A percentile compares a stretch with the other conserved stretches of the same genome.
Conservation (phyloP, 495 filamentous ascomycete genomes). For the Neurospora sp. region DNA sequence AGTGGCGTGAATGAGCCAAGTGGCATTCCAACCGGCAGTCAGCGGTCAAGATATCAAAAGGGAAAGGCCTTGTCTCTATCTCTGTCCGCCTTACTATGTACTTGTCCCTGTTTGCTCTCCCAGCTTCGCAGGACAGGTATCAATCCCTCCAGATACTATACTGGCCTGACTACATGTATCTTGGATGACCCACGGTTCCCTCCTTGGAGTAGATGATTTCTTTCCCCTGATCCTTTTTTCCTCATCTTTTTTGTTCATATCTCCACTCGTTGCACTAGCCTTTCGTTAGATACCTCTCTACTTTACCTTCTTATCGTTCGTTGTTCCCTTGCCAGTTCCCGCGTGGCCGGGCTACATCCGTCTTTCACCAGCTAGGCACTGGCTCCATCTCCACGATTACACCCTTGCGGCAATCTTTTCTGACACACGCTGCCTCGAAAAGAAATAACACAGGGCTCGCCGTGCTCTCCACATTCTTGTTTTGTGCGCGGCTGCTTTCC, state of each 20-base stretch:
- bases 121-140: conserved; percentile 7
- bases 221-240: conserved; percentile 1
- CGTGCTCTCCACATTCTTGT: conserved; percentile 22
- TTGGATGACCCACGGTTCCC: background rate
- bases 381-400: conserved; percentile 11
- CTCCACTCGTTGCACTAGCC: conserved; percentile 9
- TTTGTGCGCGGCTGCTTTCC: conserved; percentile 24
- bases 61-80: background rate
- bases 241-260: background rate
- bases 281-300: conserved; percentile 5
- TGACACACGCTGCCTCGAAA: conserved; percentile 29
- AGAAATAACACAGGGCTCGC: conserved; percentile 25
- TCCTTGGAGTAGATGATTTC: background rate
- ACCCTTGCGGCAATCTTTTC: conserved; percentile 29
- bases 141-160: conserved; percentile 2
- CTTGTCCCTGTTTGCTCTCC: conserved; percentile 5
- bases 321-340: conserved; percentile 4
- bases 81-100: background rate
- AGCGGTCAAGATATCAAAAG: background rate
- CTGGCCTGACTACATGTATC: conserved; percentile 3
- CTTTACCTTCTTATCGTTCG: conserved; percentile 9
- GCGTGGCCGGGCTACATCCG: background rate
- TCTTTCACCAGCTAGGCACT: background rate
- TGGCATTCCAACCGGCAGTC: conserved; percentile 1
- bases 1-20: conserved; percentile 13